Evolutionary conservation across 1,284 basidiomycete genomes (phyloP).

Genomic region (Earliella scabrosa): DNA sequence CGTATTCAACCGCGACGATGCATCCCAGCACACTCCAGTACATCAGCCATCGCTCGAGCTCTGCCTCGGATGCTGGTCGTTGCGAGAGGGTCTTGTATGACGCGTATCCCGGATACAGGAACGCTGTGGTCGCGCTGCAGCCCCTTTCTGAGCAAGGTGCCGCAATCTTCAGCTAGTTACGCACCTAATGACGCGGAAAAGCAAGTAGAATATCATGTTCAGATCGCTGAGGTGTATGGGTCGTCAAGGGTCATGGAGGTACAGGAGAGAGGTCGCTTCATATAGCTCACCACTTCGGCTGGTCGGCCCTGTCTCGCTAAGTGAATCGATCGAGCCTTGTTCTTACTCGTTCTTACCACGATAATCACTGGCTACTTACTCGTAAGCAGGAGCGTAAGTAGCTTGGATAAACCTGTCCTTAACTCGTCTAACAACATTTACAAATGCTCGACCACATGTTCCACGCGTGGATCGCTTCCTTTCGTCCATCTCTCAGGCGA

Average conservation of each 20-base stretch:
- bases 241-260: conserved; percentile 14
- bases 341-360: background rate
- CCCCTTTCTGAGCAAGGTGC: background rate
- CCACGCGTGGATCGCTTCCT: conserved; percentile 1
- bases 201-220: conserved; percentile 35
- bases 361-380: background rate
- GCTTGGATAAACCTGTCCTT: too few relatives aligned
- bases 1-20: conserved; percentile 73
- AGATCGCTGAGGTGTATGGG: conserved; percentile 9
- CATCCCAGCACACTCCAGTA: conserved; percentile 88
- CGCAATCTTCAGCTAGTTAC: background rate
- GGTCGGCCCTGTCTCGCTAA: conserved; percentile 6
- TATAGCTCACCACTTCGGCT: conserved; percentile 9
- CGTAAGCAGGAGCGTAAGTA: too few relatives aligned
- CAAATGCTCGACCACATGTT: background rate
- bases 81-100: conserved; percentile 86
- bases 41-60: conserved; percentile 88
- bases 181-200: conserved; percentile 33
- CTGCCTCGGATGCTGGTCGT: conserved; percentile 76
- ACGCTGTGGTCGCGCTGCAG: conserved; percentile 65
- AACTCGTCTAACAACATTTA: too few relatives aligned
- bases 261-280: conserved; percentile 11
- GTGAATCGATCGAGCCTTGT: conserved; percentile 5
- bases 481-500: conserved; percentile 7
- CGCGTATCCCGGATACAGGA: conserved; percentile 84